Conservation (phyloP, 306 rosid genomes). For the Vigna unguiculata region DNA sequence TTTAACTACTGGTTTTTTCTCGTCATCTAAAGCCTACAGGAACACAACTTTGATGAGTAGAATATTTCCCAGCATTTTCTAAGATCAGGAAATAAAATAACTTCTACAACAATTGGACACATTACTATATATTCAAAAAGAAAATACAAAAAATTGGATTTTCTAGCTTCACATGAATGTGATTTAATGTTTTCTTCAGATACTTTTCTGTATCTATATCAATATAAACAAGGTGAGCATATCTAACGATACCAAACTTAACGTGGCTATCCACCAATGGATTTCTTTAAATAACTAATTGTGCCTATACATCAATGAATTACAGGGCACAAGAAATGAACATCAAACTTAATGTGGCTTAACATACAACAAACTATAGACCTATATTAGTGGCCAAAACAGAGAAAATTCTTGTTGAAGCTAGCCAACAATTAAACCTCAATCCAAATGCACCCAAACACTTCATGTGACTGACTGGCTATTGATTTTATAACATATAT, state of each 20-base stretch:
- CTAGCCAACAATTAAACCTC: too few relatives aligned
- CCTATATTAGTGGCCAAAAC: too few relatives aligned
- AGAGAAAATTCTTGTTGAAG: too few relatives aligned
- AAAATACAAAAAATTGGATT: neutral
- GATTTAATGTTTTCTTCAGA: conserved; percentile 1
- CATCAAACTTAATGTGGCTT: too few relatives aligned
- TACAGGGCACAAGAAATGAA: too few relatives aligned
- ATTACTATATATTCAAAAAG: neutral
- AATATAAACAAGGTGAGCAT: neutral
- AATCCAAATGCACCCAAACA: too few relatives aligned
- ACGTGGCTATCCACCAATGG: neutral
- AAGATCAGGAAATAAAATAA: neutral
- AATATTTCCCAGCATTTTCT: conserved; percentile 25
- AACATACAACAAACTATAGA: too few relatives aligned
- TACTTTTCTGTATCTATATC: neutral
- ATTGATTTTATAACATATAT: too few relatives aligned
- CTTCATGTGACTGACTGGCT: too few relatives aligned
- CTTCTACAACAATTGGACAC: neutral
- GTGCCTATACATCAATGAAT: too few relatives aligned
- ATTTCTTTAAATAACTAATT: too few relatives aligned
- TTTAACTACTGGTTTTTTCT: conserved; percentile 56
- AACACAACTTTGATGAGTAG: conserved; percentile 36
- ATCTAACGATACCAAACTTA: neutral
- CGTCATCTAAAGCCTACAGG: conserved; percentile 65
- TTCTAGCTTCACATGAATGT: neutral